phyloP scores from a whole-genome alignment of 169 alveolate species.

The Plasmodium adleri region DNA sequence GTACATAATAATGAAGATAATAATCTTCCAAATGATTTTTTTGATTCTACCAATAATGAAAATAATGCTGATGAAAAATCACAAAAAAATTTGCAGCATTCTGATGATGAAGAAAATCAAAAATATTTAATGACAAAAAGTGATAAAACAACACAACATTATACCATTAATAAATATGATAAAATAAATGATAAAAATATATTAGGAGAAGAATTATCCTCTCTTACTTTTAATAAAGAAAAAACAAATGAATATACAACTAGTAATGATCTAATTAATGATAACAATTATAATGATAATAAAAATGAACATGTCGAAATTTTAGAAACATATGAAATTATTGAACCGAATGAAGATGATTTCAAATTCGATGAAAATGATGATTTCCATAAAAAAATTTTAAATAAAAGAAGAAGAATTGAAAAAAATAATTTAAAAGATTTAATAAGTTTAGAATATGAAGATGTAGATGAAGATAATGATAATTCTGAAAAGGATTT shows the following conservation, averaged over 20 bases:
- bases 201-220: too few relatives aligned
- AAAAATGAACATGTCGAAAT: constrained; percentile 32
- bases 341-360: constrained; percentile 12
- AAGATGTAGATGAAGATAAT: constrained; percentile 3
- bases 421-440: neutral
- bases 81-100: neutral
- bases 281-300: neutral
- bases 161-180: too few relatives aligned
- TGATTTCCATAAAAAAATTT: constrained; percentile 24
- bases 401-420: constrained; percentile 29
- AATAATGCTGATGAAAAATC: neutral
- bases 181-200: too few relatives aligned
- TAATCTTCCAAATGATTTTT: constrained; percentile 37
- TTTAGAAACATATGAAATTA: constrained; percentile 60
- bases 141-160: too few relatives aligned
- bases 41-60: neutral
- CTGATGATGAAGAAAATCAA: too few relatives aligned
- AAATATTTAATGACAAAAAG: too few relatives aligned
- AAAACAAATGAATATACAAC: too few relatives aligned
- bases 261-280: neutral
- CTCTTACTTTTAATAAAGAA: too few relatives aligned
- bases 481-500: neutral
- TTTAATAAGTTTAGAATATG: neutral
- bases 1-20: neutral
- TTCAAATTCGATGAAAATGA: constrained; percentile 16